A percentile compares a stretch with the other conserved stretches of the same genome.
These are phyloP conservation scores for Pseudozyma pruni DNA, from an alignment of 1,284 basidiomycete genomes.

Conservation along the genomic window DNA sequence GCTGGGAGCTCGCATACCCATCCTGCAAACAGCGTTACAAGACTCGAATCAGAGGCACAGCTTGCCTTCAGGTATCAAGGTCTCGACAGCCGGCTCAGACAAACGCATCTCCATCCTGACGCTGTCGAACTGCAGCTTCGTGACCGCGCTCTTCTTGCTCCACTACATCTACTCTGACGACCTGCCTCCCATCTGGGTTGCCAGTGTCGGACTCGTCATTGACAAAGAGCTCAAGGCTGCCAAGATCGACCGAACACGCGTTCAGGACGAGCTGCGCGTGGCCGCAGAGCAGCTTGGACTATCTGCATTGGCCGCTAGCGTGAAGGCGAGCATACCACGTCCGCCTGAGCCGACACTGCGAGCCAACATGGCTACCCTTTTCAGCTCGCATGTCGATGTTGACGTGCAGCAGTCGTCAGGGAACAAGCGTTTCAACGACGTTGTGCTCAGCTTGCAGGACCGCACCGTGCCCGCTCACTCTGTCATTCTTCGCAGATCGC, in stretches of 20 bases:
- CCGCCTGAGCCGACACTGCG: constrained; percentile 71
- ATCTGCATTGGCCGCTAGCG: constrained; percentile 67
- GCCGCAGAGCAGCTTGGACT: constrained; percentile 73
- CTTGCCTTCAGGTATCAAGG: constrained; percentile 27
- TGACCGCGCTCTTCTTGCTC: constrained; percentile 81
- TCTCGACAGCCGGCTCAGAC: constrained; percentile 8
- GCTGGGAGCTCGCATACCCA: constrained; percentile 74
- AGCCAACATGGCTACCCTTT: constrained; percentile 72
- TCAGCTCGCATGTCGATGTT: constrained; percentile 53
- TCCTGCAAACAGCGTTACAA: constrained; percentile 68
- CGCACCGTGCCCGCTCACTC: constrained; percentile 79
- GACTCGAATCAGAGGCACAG: constrained; percentile 14
- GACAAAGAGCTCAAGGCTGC: constrained; percentile 71
- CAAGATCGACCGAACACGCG: constrained; percentile 74
- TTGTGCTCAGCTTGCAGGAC: constrained; percentile 80
- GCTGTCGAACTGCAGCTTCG: constrained; percentile 72
- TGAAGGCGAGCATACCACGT: constrained; percentile 67
- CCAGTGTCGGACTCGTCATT: constrained; percentile 74
- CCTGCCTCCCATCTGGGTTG: constrained; percentile 85
- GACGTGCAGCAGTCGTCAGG: constrained; percentile 1
- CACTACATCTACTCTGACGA: constrained; percentile 90
- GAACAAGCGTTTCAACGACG: constrained; percentile 72
- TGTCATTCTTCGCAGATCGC: constrained; percentile 80
- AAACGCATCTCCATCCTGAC: constrained; percentile 32
- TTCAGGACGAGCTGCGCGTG: constrained; percentile 73